Conservation (phyloP, 2,329 filamentous ascomycete genomes). For the Alternaria sp. region DNA sequence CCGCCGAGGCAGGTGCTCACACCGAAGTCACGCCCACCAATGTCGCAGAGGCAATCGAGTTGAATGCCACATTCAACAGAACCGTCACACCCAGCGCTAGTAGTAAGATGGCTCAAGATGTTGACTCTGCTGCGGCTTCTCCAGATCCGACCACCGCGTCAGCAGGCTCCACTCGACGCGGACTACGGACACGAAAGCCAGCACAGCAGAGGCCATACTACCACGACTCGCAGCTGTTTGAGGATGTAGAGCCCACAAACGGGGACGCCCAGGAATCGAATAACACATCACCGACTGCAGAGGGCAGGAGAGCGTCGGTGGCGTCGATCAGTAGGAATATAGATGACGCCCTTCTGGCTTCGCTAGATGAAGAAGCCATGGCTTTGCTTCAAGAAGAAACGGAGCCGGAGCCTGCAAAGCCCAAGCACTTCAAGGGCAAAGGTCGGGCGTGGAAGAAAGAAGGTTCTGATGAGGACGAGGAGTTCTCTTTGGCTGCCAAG, state of each 20-base stretch:
- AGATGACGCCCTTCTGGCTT: constrained; percentile 12
- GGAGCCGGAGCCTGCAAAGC: constrained; percentile 9
- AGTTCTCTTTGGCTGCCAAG: constrained; percentile 30
- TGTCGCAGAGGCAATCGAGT: neutral
- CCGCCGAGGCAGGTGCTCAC: constrained; percentile 15
- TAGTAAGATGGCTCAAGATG: constrained; percentile 1
- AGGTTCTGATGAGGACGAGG: constrained; percentile 39
- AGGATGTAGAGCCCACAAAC: constrained; percentile 20
- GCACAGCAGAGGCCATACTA: constrained; percentile 46
- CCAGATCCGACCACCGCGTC: constrained; percentile 27
- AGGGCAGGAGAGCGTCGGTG: constrained; percentile 20
- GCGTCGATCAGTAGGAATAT: constrained; percentile 17
- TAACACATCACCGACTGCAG: constrained; percentile 6
- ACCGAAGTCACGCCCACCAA: constrained; percentile 6
- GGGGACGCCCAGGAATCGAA: constrained; percentile 6
- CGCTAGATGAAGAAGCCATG: constrained; percentile 20
- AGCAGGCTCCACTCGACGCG: constrained; percentile 33
- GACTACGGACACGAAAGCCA: constrained; percentile 41
- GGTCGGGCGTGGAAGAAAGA: constrained; percentile 43
- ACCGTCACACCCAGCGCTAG: constrained; percentile 2
- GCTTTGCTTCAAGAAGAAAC: constrained; percentile 21
- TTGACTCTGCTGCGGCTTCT: constrained; percentile 22
- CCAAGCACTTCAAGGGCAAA: constrained; percentile 43
- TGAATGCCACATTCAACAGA: constrained; percentile 5
- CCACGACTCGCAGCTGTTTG: constrained; percentile 42